These are phyloP conservation scores for Fusarium euwallaceae DNA, from an alignment of 2,329 filamentous ascomycete genomes.

Conservation along the genomic window DNA sequence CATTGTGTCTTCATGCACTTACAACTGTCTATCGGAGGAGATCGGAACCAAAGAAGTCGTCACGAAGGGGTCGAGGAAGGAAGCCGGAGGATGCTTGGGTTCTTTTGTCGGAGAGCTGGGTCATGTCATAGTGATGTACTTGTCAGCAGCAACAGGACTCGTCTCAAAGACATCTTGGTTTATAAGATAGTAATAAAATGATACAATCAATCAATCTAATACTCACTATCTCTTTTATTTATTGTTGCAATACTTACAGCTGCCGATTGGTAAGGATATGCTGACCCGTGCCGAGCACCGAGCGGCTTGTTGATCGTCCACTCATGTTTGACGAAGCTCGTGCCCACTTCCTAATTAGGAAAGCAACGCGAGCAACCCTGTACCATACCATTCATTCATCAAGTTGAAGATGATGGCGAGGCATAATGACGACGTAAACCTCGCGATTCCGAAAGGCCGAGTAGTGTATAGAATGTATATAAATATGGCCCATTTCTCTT, in stretches of 20 bases:
- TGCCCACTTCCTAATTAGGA: slow-evolving; percentile 31
- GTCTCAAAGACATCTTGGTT: not conserved
- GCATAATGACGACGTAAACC: not conserved
- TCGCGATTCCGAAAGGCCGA: slow-evolving; percentile 13
- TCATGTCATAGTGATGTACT: not conserved
- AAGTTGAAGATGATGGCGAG: slow-evolving; percentile 10
- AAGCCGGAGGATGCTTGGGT: not conserved
- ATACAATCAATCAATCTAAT: not conserved
- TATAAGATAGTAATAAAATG: not conserved
- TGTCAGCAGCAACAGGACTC: not conserved
- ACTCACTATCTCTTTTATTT: not conserved
- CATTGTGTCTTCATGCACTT: not conserved
- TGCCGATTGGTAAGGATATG: not conserved
- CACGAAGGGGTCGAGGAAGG: not conserved
- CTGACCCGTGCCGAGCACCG: not conserved
- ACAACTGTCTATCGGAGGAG: not conserved
- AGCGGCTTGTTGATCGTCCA: not conserved
- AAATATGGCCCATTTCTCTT: not conserved
- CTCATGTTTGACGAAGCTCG: slow-evolving; percentile 3
- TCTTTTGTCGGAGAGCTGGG: not conserved
- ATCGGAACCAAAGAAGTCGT: not conserved
- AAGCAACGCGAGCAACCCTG: slow-evolving; percentile 32
- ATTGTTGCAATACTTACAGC: not conserved
- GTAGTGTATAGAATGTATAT: not conserved
- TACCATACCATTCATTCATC: not conserved